phyloP scores from a whole-genome alignment of 2,329 filamentous ascomycete genomes.

The Aspergillus niger region DNA sequence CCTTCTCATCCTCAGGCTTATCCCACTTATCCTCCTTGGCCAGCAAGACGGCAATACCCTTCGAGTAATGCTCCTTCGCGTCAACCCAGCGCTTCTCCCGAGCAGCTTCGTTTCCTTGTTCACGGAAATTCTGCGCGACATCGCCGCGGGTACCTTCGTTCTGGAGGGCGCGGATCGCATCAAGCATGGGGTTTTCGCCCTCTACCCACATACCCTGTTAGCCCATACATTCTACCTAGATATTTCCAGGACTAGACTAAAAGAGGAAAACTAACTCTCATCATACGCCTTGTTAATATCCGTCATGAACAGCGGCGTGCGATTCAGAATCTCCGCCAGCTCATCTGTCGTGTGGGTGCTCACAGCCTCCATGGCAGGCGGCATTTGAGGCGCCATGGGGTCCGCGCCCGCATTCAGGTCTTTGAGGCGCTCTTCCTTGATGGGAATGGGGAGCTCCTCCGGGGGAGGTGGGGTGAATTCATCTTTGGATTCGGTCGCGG shows the following conservation, averaged over 20 bases:
- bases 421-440: constrained; percentile 40
- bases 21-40: constrained; percentile 61
- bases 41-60: constrained; percentile 74
- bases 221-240: not conserved
- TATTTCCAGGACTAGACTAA: constrained; percentile 3
- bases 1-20: constrained; percentile 54
- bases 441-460: constrained; percentile 42
- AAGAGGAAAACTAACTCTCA: constrained; percentile 44
- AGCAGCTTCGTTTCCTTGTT: constrained; percentile 90
- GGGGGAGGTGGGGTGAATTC: constrained; percentile 17
- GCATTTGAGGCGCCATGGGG: constrained; percentile 49
- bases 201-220: constrained; percentile 30
- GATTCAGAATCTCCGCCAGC: constrained; percentile 65
- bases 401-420: constrained; percentile 30
- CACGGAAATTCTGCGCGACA: constrained; percentile 80
- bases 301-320: constrained; percentile 92
- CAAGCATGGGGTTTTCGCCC: constrained; percentile 78
- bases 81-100: constrained; percentile 72
- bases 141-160: constrained; percentile 90
- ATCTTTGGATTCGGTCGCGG: constrained; percentile 11
- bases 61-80: constrained; percentile 87
- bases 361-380: constrained; percentile 60
- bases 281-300: constrained; percentile 67
- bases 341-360: constrained; percentile 61
- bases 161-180: constrained; percentile 84